Evolutionary conservation across 2,329 filamentous ascomycete species (phyloP).

Genomic region (Colletotrichum lindemuthianum): DNA sequence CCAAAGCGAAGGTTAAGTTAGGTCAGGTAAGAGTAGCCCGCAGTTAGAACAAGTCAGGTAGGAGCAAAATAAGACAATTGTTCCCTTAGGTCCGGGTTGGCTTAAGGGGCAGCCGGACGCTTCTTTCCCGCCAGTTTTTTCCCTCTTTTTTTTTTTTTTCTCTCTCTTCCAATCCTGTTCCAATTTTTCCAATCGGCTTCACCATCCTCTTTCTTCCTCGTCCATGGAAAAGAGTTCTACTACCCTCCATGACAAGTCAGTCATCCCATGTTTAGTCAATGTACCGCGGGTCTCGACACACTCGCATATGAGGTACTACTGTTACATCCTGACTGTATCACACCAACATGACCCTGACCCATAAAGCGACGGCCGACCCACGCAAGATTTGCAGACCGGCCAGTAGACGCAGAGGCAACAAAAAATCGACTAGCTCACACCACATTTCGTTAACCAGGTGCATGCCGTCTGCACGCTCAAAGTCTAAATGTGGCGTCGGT

Average conservation of each 20-base stretch:
- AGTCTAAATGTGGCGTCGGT: conserved; percentile 10
- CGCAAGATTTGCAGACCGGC: conserved; percentile 12
- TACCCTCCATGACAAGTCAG: conserved; percentile 19
- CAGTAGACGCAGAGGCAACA: conserved; percentile 19
- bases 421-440: neutral
- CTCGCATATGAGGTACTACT: neutral
- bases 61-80: too few species aligned
- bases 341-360: conserved; percentile 17
- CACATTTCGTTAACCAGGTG: neutral
- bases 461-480: conserved; percentile 25
- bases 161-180: too few species aligned
- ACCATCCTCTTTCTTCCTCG: too few species aligned
- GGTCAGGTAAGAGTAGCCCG: too few species aligned
- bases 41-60: too few species aligned
- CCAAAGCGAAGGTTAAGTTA: too few species aligned
- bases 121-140: too few species aligned
- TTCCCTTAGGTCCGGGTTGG: too few species aligned
- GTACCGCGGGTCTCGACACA: conserved; percentile 4
- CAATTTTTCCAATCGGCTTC: too few species aligned
- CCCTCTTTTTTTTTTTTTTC: too few species aligned
- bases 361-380: conserved; percentile 10
- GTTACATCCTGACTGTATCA: conserved; percentile 7
- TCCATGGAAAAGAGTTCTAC: too few species aligned
- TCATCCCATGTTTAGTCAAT: conserved; percentile 28
- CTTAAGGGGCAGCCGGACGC: too few species aligned